Base-by-base conservation (phyloP, 2,329 filamentous ascomycete species). In the Huntiella moniliformis region DNA sequence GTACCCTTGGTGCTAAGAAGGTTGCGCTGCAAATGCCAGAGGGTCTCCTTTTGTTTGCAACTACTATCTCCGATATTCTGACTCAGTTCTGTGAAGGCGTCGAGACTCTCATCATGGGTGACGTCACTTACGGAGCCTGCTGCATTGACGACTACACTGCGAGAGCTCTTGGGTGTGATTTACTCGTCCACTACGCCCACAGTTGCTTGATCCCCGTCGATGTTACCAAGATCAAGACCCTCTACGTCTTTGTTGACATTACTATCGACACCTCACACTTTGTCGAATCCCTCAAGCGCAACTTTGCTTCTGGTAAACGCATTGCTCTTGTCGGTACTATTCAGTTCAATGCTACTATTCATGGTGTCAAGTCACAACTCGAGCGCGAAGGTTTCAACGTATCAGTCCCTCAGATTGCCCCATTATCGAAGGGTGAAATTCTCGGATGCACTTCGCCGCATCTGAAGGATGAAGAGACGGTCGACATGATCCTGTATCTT, bases 131-230 rank as follows among this genome's bases (percentile, higher is more conserved):
- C 60, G 91, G 91, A 52, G 91, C 91, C 16, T 98, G 91, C 67
- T 98, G 91, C 58, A 95, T 98, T 55, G 91, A 98, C 60, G 91
- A 98, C 63, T 98, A 92, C 63, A 98, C 91, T 0, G 92, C 91
- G 1, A 71, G 88, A 38, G 91, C 92, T 1, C 71, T 98, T 16
- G 91, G 86, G 1, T 98, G 91, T 59, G 91, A 98, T 55, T 67
- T 98, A 5, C 70, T 98, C 7, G 83, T 98, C 1, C 91, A 98
- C 64, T 98, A 98, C 58, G 91, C 91, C 1, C 91, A 98, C 63
- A 92, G 83, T 58, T 98, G 91, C 56, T 70, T 98, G 51, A 93
- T 98, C 54, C 91, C 91, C 0, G 86, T 96, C 8, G 88, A 93
- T 54, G 83, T 96, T 11, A 98, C 91, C 48, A 84, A 86, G 62